Evolutionary conservation across 495 filamentous ascomycete species (phyloP), one percentile per base, ranked within the genome.

Genomic region (Aspergillus ostianus): DNA sequence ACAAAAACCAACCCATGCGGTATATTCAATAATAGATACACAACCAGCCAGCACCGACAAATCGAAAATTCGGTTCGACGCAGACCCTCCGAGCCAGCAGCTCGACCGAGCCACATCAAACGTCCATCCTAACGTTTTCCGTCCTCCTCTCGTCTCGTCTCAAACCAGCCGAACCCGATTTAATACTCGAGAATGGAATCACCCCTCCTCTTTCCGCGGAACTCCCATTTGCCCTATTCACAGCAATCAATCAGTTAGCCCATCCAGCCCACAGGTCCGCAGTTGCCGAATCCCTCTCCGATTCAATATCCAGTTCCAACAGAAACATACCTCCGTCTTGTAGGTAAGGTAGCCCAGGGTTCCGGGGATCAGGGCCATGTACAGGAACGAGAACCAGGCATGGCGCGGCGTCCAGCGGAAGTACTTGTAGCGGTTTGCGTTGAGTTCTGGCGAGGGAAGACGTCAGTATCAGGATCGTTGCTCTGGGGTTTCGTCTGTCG

Each of bases 351-450:
- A 86, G 36, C 85, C 86, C 55, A 96, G 46, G 36, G 87, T 73
- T 30, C 73, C 69, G 6, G 94, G 94, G 21, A 97, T 82, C 41
- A 83, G 74, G 26, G 85, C 74, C 57, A 87, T 81, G 75, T 91
- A 97, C 32, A 86, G 70, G 66, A 97, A 84, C 4, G 85, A 88
- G 61, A 96, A 62, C 80, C 84, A 84, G 23, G 90, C 91, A 48
- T 92, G 94, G 63, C 90, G 82, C 23, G 85, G 82, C 15, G 87
- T 97, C 90, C 90, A 98, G 67, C 90, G 84, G 84, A 97, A 98
- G 84, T 92, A 96, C 77, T 90, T 93, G 84, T 92, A 88, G 52
- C 94, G 90, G 79, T 95, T 92, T 64, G 79, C 72, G 65, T 80
- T 84, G 85, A 97, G 89, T 69, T 89, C 94, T 98, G 67, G 23